These are phyloP conservation scores for Bimuria novae-zelandiae DNA, from an alignment of 2,329 filamentous ascomycete species.

Conservation along the genomic window DNA sequence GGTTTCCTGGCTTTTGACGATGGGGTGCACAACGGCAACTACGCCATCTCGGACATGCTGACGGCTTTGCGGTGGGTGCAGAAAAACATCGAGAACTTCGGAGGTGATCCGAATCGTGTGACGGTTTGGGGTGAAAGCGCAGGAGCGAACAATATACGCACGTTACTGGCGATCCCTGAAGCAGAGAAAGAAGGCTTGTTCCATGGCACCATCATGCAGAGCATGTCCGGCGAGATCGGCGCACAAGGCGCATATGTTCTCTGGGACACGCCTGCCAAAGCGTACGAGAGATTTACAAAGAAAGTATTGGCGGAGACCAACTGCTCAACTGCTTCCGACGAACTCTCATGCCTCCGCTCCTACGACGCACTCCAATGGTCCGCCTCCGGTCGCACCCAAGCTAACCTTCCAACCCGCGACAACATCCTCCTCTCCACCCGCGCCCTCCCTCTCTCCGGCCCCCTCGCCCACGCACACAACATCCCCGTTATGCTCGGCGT, in stretches of 20 bases:
- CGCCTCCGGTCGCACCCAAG: constrained; percentile 1
- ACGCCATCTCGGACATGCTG: not conserved
- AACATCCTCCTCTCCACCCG: constrained; percentile 7
- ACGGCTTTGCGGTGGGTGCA: constrained; percentile 1
- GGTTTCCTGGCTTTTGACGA: not conserved
- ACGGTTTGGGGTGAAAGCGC: constrained; percentile 1
- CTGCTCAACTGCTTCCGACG: constrained; percentile 18
- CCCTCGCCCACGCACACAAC: constrained; percentile 25
- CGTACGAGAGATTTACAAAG: constrained; percentile 6
- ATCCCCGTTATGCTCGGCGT: constrained; percentile 45
- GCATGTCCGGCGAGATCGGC: constrained; percentile 5
- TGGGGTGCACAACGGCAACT: not conserved
- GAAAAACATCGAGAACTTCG: not conserved
- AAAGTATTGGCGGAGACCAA: constrained; percentile 25
- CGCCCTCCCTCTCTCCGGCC: constrained; percentile 13
- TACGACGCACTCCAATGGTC: constrained; percentile 18
- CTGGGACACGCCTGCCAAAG: not conserved
- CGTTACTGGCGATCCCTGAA: constrained; percentile 8
- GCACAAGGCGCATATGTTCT: not conserved
- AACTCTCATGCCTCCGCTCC: constrained; percentile 24
- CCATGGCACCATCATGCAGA: constrained; percentile 16
- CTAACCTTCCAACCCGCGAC: constrained; percentile 15
- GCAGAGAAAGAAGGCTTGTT: constrained; percentile 1
- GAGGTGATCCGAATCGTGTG: not conserved
- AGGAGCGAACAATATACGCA: not conserved